These are phyloP conservation scores for Jaltomata sinuosa DNA, from an alignment of 257 asterid species.

Conservation along the genomic window DNA sequence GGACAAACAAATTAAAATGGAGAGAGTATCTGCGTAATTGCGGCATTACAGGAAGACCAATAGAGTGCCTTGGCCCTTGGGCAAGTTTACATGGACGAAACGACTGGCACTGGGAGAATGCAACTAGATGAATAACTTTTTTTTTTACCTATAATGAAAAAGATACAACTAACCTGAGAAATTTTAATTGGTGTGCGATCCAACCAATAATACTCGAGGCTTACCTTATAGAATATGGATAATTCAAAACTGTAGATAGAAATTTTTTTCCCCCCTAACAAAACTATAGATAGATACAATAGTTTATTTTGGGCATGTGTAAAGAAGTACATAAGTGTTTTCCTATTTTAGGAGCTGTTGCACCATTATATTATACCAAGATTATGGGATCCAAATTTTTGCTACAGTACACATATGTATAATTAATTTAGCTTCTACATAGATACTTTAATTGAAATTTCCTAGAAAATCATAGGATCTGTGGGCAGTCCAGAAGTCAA, in stretches of 20 bases:
- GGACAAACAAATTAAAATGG: no score
- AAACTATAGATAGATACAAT: no score
- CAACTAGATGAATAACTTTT: no score
- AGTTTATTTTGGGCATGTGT: no score
- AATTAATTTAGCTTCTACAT: not conserved
- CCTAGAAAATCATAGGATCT: not conserved
- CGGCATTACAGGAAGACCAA: not conserved
- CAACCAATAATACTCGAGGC: not conserved
- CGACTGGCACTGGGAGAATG: not conserved
- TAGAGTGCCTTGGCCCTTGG: not conserved
- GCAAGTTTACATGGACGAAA: not conserved
- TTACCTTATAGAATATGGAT: not conserved
- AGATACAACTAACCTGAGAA: not conserved
- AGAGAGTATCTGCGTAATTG: not conserved
- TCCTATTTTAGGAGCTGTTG: not conserved
- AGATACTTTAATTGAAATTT: not conserved
- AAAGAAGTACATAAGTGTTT: no score
- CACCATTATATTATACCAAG: not conserved
- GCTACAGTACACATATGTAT: not conserved
- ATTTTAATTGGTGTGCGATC: not conserved
- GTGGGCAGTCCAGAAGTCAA: not conserved
- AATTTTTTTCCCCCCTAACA: not conserved
- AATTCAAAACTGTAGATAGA: not conserved
- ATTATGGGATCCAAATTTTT: not conserved
- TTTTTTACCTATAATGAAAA: no score